These are phyloP conservation scores for sorghum (Sorghum bicolor) DNA, from an alignment of 176 grass and related monocot species.

Conservation along the genomic window Sorghum_bicolor_NCBIv3 NC_012874.2:71739501-71740000, in stretches of 20 bases:
- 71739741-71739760: too few relatives aligned
- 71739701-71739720: too few relatives aligned
- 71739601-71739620: too few relatives aligned
- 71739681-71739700: too few relatives aligned
- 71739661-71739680: too few relatives aligned
- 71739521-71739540: slow-evolving; percentile 62
- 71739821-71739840: not conserved
- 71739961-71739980: not conserved
- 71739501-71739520: slow-evolving; percentile 93
- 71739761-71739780: too few relatives aligned
- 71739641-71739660: too few relatives aligned
- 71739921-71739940: too few relatives aligned
- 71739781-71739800: too few relatives aligned
- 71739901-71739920: not conserved
- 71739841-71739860: not conserved
- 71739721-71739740: too few relatives aligned
- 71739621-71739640: too few relatives aligned
- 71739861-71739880: not conserved
- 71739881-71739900: not conserved
- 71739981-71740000: not conserved
- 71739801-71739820: not conserved
- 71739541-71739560: not conserved
- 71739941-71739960: too few relatives aligned
- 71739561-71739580: not conserved
- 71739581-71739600: not conserved